These are phyloP conservation scores for Lepidium didymum DNA, from an alignment of 345 rosid genomes.

Conservation along the genomic window DNA sequence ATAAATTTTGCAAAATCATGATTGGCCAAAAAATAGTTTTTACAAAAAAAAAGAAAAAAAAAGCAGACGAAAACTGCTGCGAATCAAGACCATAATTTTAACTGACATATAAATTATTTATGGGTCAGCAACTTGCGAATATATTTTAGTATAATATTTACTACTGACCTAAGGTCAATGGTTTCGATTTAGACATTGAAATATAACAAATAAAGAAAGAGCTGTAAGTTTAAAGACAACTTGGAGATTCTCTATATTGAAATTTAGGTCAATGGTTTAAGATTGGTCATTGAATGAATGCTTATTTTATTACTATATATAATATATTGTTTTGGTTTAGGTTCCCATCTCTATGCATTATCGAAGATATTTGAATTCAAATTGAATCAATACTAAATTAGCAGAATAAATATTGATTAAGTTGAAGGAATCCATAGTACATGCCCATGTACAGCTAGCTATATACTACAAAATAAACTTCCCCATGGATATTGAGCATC, in stretches of 20 bases:
- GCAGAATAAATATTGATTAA: neutral
- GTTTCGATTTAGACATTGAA: slow-evolving; percentile 31
- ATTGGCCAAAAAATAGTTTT: too few species aligned
- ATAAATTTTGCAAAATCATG: too few species aligned
- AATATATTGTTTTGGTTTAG: neutral
- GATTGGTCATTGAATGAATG: slow-evolving; percentile 30
- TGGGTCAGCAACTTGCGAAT: slow-evolving; percentile 18
- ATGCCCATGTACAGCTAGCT: slow-evolving; percentile 8
- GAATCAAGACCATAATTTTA: neutral
- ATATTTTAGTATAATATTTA: neutral
- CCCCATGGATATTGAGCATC: neutral
- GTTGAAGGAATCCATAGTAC: slow-evolving; percentile 26
- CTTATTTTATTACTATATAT: neutral
- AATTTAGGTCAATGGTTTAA: slow-evolving; percentile 39
- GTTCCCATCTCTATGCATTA: slow-evolving; percentile 26
- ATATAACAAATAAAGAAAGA: slow-evolving; percentile 13
- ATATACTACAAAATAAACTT: neutral
- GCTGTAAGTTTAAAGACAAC: slow-evolving; percentile 32
- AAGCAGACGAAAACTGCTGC: too few species aligned
- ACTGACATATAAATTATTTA: neutral
- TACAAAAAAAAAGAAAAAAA: too few species aligned
- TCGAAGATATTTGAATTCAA: slow-evolving; percentile 26
- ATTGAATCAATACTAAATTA: neutral
- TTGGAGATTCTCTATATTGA: slow-evolving; percentile 37
- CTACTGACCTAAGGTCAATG: slow-evolving; percentile 35